A percentile compares a stretch with the other conserved stretches of the same genome.
Evolutionary conservation across 495 filamentous ascomycete species (phyloP).

Genomic region (Penicillium macrosclerotiorum): DNA sequence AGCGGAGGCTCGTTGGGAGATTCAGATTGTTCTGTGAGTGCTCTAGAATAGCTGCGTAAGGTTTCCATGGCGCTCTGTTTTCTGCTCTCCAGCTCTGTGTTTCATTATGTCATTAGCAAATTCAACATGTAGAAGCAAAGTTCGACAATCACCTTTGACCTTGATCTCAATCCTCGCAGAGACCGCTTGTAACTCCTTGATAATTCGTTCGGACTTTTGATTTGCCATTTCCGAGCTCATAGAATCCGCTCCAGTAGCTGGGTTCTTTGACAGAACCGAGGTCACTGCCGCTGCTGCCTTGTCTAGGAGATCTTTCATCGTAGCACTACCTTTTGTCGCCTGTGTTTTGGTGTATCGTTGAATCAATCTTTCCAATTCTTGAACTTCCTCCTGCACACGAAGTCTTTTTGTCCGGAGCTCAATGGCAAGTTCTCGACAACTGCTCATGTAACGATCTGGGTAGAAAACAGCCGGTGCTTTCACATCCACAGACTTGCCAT

Average conservation of each 20-base stretch:
- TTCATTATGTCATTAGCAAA: slow-evolving; percentile 13
- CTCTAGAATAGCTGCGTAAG: slow-evolving; percentile 48
- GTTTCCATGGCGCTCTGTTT: slow-evolving; percentile 48
- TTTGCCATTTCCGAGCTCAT: slow-evolving; percentile 15
- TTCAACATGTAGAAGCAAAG: neutral
- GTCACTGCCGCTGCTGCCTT: slow-evolving; percentile 32
- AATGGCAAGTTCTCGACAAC: slow-evolving; percentile 50
- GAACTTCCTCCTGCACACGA: slow-evolving; percentile 37
- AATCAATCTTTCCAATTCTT: slow-evolving; percentile 38
- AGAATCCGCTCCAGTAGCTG: slow-evolving; percentile 13
- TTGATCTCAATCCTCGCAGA: slow-evolving; percentile 49
- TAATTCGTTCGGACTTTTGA: slow-evolving; percentile 30
- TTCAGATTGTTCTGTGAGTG: slow-evolving; percentile 54
- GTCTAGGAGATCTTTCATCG: slow-evolving; percentile 33
- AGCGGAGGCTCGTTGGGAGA: slow-evolving; percentile 41
- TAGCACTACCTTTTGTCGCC: slow-evolving; percentile 20
- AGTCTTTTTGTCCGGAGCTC: slow-evolving; percentile 45
- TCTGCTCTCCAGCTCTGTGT: slow-evolving; percentile 49
- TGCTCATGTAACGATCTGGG: slow-evolving; percentile 72
- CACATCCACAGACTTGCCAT: slow-evolving; percentile 52
- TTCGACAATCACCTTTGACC: slow-evolving; percentile 39
- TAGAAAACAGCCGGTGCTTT: slow-evolving; percentile 72
- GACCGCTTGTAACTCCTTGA: slow-evolving; percentile 36
- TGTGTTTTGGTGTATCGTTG: slow-evolving; percentile 29
- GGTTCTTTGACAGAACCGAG: slow-evolving; percentile 22